Evolutionary conservation across 2,329 filamentous ascomycete genomes (phyloP).

Genomic region (Microdochium bolleyi): DNA sequence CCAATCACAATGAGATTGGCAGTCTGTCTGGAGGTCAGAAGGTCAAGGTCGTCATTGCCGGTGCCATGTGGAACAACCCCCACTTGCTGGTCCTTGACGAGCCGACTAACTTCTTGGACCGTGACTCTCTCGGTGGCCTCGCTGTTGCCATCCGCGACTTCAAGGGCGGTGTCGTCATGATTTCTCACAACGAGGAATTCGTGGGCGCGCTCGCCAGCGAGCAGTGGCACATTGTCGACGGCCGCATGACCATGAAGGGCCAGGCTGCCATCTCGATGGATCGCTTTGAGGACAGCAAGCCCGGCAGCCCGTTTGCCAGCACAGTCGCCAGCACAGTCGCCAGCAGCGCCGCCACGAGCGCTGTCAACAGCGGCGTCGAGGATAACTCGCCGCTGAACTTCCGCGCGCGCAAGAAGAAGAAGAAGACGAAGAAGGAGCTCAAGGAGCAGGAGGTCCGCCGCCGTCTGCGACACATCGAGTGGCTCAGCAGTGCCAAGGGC

Average conservation of each 20-base stretch:
- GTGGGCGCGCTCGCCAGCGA: conserved; percentile 92
- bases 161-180: conserved; percentile 97
- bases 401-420: conserved; percentile 89
- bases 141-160: conserved; percentile 98
- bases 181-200: conserved; percentile 99
- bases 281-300: conserved; percentile 78
- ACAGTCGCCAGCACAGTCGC: conserved; percentile 51
- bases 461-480: conserved; percentile 76
- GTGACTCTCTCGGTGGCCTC: conserved; percentile 91
- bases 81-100: conserved; percentile 96
- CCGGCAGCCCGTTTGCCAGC: conserved; percentile 48
- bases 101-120: conserved; percentile 98
- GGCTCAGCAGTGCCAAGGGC: conserved; percentile 80
- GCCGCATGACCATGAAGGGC: conserved; percentile 78
- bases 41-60: conserved; percentile 96
- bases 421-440: conserved; percentile 92
- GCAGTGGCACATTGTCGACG: conserved; percentile 90
- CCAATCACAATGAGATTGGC: conserved; percentile 97
- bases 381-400: conserved; percentile 80
- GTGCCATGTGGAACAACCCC: conserved; percentile 98
- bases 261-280: conserved; percentile 65
- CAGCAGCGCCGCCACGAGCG: conserved; percentile 52
- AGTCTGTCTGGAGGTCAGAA: conserved; percentile 95
- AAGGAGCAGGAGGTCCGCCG: conserved; percentile 89
- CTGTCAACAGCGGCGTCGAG: conserved; percentile 76